Evolutionary conservation across 2,329 filamentous ascomycete genomes (phyloP).

Genomic region (Ascochyta clinopodiicola): DNA sequence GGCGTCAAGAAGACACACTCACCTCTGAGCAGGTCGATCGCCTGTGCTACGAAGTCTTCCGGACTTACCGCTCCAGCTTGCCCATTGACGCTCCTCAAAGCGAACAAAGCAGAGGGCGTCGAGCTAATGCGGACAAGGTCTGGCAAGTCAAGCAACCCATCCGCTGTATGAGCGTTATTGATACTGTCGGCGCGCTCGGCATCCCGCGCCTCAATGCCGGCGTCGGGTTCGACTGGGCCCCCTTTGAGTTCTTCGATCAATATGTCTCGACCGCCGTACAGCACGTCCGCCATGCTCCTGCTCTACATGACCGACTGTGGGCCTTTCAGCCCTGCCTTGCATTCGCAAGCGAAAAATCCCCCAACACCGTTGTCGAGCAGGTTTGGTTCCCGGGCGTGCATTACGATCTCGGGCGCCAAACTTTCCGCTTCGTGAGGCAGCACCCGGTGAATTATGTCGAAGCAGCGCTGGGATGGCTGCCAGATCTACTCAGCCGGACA

Average conservation of each 20-base stretch:
- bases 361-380: conserved; percentile 30
- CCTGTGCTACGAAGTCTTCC: conserved; percentile 42
- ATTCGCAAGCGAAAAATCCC: conserved; percentile 18
- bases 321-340: conserved; percentile 44
- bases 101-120: conserved; percentile 26
- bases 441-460: conserved; percentile 39
- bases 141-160: conserved; percentile 43
- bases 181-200: conserved; percentile 45
- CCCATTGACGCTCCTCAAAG: conserved; percentile 38
- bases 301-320: conserved; percentile 45
- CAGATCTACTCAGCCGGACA: conserved; percentile 34
- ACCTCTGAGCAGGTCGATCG: conserved; percentile 23
- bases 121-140: conserved; percentile 24
- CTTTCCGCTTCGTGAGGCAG: conserved; percentile 43
- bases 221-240: conserved; percentile 45
- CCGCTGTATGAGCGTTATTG: conserved; percentile 43
- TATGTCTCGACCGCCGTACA: conserved; percentile 41
- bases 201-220: conserved; percentile 45
- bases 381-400: conserved; percentile 49
- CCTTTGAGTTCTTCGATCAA: conserved; percentile 48
- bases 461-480: conserved; percentile 33
- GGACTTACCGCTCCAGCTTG: conserved; percentile 40
- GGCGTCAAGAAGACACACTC: conserved; percentile 15
- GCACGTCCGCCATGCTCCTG: conserved; percentile 42
- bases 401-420: conserved; percentile 46